These are phyloP conservation scores for Chamaecyparis obtusa DNA, from an alignment of 75 land plant genomes.

Conservation along the genomic window DNA sequence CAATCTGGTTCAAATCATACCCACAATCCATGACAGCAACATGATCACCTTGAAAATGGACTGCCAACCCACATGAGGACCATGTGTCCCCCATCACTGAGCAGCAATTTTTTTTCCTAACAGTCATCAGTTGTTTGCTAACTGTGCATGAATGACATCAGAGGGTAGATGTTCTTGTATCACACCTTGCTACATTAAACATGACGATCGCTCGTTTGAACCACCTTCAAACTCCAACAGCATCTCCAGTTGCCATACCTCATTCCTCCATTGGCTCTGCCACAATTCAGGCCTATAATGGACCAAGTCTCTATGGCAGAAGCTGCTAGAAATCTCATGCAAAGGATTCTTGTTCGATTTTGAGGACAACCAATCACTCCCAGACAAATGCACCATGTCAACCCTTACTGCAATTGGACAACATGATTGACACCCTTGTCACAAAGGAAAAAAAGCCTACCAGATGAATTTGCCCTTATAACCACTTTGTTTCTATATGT, in stretches of 20 bases:
- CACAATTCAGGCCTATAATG: background rate
- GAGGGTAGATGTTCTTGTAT: background rate
- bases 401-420: background rate
- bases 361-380: background rate
- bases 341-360: background rate
- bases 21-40: background rate
- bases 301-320: background rate
- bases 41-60: no score
- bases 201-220: background rate
- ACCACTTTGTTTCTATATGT: background rate
- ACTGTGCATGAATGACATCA: no score
- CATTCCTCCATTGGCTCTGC: background rate
- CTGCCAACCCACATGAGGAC: no score
- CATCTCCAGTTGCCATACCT: background rate
- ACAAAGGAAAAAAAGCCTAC: no score
- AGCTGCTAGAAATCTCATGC: no score
- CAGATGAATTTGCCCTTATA: background rate
- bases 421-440: background rate
- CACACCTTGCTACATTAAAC: background rate
- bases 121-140: no score
- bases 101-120: no score
- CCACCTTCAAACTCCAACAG: background rate
- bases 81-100: no score
- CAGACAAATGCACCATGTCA: no score
- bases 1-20: background rate